Base-by-base conservation (phyloP, 345 rosid genomes). In the Populus nigra region DNA sequence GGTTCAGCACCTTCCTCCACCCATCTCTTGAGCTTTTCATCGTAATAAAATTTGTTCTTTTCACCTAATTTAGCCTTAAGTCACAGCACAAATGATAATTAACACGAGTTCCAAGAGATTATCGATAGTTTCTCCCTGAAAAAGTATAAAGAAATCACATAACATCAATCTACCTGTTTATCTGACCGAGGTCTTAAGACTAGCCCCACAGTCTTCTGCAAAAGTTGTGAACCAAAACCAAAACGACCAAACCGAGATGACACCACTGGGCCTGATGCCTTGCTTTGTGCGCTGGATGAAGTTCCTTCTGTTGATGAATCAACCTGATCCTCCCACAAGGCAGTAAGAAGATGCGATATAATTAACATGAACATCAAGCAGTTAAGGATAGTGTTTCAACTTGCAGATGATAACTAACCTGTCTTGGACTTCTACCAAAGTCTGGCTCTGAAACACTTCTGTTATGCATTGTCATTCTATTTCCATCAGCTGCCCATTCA, bases 21-120 rank as follows among this genome's bases (percentile, higher is more conserved):
- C 99, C 99, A 94, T 89, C 94, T 90, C 89, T 94, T 96, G 33
- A 90, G 94, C 73, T 94, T 94, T 77, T 92, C 98, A 66, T 96
- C 98, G 65, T 89, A 96, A 67, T 94, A 91, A 79, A 96, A 96
- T 79, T 90, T 91, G 83, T 96, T 96, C 81, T 77, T 89, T 31
- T 87, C 96, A 17, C 99, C 99, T 86, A 96, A 75, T 83, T 96
- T 96, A 69, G 99, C 99, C 99, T 96, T 83, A 83, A 88, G 68
- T 29, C 31, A 63, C 41, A 59, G 27, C 50, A 63, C 69, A 84
- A 81, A 11, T 50, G 72, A 77, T 73, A 81, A 78, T 59, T 73
- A 53, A 68, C 47, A 39, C 23, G n/a, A 12, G 18, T 38, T 45
- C 22, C 59, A 55, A 73, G 59, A 71, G 6, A 70, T 31, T 18